Percentiles rank a stretch among this genome's conserved stretches.
These are phyloP conservation scores for Metroxylon sagu DNA, from an alignment of 176 grass and related monocot species.

Conservation along the genomic window DNA sequence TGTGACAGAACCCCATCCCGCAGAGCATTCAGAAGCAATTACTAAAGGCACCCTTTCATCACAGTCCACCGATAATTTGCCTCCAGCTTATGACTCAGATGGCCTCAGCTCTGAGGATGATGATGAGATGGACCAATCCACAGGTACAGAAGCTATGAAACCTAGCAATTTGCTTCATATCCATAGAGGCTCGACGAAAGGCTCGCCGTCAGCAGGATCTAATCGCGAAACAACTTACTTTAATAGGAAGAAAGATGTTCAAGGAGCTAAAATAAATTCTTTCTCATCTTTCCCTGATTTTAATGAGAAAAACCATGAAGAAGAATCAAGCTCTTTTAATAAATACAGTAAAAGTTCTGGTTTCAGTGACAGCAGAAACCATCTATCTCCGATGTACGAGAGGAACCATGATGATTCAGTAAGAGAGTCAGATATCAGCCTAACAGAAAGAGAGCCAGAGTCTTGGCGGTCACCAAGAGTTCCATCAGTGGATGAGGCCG, in stretches of 20 bases:
- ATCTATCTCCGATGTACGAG: slow-evolving; percentile 5
- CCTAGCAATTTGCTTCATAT: slow-evolving; percentile 9
- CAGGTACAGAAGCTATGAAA: slow-evolving; percentile 12
- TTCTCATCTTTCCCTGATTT: slow-evolving; percentile 11
- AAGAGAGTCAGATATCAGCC: slow-evolving; percentile 25
- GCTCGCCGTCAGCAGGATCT: slow-evolving; percentile 10
- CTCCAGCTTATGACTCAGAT: slow-evolving; percentile 79
- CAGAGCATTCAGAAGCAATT: slow-evolving; percentile 29
- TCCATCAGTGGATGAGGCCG: slow-evolving; percentile 7
- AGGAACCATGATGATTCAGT: slow-evolving; percentile 16
- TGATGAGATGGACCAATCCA: slow-evolving; percentile 24
- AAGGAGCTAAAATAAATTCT: slow-evolving; percentile 18
- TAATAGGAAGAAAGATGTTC: slow-evolving; percentile 12
- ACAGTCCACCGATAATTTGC: slow-evolving; percentile 26
- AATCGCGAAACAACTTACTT: background rate
- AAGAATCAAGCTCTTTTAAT: slow-evolving; percentile 26
- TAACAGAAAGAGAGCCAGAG: slow-evolving; percentile 17
- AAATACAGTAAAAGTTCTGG: slow-evolving; percentile 24
- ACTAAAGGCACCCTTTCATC: slow-evolving; percentile 21
- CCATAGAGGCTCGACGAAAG: background rate
- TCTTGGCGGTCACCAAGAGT: slow-evolving; percentile 9
- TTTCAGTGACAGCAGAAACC: slow-evolving; percentile 10
- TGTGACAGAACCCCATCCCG: slow-evolving; percentile 15
- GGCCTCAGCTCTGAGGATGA: slow-evolving; percentile 43
- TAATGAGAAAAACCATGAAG: slow-evolving; percentile 17